phyloP scores from a whole-genome alignment of 495 filamentous ascomycete species.

The Parathielavia appendiculata region DNA sequence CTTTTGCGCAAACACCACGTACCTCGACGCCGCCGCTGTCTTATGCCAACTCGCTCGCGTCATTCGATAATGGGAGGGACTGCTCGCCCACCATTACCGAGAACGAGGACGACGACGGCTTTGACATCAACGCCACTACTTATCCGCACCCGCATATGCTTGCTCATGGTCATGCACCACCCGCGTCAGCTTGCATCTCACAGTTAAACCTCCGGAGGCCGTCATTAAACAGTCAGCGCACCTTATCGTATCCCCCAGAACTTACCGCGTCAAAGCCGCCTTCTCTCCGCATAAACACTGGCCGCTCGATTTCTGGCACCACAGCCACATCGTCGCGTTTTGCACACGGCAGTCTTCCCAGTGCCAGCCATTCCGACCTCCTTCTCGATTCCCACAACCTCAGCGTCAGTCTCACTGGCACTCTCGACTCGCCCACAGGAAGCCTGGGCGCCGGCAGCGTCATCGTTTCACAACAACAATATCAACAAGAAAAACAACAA shows the following conservation, averaged over 20 bases:
- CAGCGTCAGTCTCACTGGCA: conserved; percentile 20
- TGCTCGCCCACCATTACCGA: conserved; percentile 47
- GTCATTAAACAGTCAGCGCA: conserved; percentile 40
- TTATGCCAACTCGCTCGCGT: conserved; percentile 48
- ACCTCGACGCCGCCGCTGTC: conserved; percentile 52
- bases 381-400: conserved; percentile 27
- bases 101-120: conserved; percentile 41
- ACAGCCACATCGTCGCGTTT: conserved; percentile 36
- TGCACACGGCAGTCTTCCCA: conserved; percentile 33
- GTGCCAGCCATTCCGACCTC: conserved; percentile 38
- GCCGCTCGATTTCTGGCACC: conserved; percentile 24
- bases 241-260: conserved; percentile 37
- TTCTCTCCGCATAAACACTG: conserved; percentile 43
- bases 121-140: conserved; percentile 15
- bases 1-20: conserved; percentile 54
- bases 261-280: conserved; percentile 30
- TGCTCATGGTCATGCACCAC: conserved; percentile 2
- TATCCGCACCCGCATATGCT: conserved; percentile 22
- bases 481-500: not conserved
- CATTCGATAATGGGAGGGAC: conserved; percentile 43
- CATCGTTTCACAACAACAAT: conserved; percentile 10
- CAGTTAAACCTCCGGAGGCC: conserved; percentile 32
- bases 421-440: conserved; percentile 32
- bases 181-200: conserved; percentile 7
- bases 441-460: conserved; percentile 15